These are phyloP conservation scores for Rhynchosporium graminicola DNA, from an alignment of 2,329 filamentous ascomycete genomes.

Conservation along the genomic window DNA sequence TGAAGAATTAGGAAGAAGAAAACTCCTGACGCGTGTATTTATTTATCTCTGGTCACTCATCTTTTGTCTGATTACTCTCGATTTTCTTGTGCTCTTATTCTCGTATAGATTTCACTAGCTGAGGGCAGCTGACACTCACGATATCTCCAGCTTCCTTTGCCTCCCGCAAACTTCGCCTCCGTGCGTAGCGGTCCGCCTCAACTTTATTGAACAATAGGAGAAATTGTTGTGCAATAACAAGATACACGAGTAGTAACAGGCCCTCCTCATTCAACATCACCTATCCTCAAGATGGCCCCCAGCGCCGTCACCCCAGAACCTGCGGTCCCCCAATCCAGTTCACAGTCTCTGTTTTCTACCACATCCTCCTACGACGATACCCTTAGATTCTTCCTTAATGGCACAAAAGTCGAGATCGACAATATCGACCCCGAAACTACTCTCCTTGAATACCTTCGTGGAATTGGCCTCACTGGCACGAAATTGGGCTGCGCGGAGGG, in stretches of 20 bases:
- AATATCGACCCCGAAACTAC: slow-evolving; percentile 89
- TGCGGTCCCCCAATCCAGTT: slow-evolving; percentile 41
- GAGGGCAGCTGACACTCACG: background rate
- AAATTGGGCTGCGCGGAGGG: slow-evolving; percentile 97
- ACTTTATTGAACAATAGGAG: background rate
- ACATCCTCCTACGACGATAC: slow-evolving; percentile 84
- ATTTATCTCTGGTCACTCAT: background rate
- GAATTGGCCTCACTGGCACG: slow-evolving; percentile 90
- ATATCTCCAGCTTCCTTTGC: slow-evolving; percentile 1
- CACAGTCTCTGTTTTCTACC: slow-evolving; percentile 55
- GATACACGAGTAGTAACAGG: background rate
- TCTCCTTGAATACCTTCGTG: slow-evolving; percentile 87
- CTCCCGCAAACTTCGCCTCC: background rate
- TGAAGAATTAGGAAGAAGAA: slow-evolving; percentile 2
- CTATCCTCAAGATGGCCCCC: slow-evolving; percentile 52
- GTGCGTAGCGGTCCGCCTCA: background rate
- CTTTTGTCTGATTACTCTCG: background rate
- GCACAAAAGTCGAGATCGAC: slow-evolving; percentile 83
- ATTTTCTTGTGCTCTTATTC: background rate
- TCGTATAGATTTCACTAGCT: background rate
- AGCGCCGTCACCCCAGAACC: slow-evolving; percentile 54
- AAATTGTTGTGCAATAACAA: background rate
- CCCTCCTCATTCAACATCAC: background rate
- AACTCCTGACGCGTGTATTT: background rate
- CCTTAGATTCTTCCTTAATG: slow-evolving; percentile 90